phyloP scores from a whole-genome alignment of 2,329 filamentous ascomycete species.

The Pseudogymnoascus sp. region DNA sequence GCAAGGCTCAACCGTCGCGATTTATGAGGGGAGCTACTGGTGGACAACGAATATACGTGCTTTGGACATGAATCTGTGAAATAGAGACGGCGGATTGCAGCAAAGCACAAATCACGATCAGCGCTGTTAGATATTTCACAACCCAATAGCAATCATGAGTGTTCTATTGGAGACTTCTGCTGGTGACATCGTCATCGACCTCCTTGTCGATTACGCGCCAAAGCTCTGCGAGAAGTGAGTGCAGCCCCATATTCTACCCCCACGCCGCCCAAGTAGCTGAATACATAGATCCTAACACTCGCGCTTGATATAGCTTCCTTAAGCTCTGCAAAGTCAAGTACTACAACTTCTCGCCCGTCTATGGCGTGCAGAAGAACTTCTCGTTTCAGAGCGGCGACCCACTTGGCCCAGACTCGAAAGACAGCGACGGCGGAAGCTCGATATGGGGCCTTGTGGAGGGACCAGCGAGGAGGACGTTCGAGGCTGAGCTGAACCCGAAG shows the following conservation, averaged over 20 bases:
- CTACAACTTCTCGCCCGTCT: slow-evolving; percentile 93
- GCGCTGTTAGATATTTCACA: neutral
- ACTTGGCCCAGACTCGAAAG: slow-evolving; percentile 71
- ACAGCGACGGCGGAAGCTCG: slow-evolving; percentile 86
- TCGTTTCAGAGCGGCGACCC: slow-evolving; percentile 95
- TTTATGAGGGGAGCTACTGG: slow-evolving; percentile 5
- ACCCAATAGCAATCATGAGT: slow-evolving; percentile 53
- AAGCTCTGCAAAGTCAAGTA: slow-evolving; percentile 99
- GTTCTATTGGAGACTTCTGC: slow-evolving; percentile 87
- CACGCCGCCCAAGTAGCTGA: slow-evolving; percentile 37
- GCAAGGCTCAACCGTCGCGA: neutral
- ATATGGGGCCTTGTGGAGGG: slow-evolving; percentile 80
- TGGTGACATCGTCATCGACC: slow-evolving; percentile 90
- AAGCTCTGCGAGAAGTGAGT: slow-evolving; percentile 91
- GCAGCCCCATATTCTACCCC: slow-evolving; percentile 7
- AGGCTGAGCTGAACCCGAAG: slow-evolving; percentile 76
- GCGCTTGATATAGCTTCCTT: slow-evolving; percentile 61
- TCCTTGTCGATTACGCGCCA: slow-evolving; percentile 80
- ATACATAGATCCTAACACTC: slow-evolving; percentile 42
- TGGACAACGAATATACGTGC: neutral
- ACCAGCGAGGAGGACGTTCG: slow-evolving; percentile 65
- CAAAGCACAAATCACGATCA: neutral
- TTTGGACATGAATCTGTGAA: neutral
- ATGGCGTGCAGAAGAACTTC: slow-evolving; percentile 89
- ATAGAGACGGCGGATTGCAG: neutral